Conservation (phyloP, 176 grass and related monocot species). For the Avena sativa region DNA sequence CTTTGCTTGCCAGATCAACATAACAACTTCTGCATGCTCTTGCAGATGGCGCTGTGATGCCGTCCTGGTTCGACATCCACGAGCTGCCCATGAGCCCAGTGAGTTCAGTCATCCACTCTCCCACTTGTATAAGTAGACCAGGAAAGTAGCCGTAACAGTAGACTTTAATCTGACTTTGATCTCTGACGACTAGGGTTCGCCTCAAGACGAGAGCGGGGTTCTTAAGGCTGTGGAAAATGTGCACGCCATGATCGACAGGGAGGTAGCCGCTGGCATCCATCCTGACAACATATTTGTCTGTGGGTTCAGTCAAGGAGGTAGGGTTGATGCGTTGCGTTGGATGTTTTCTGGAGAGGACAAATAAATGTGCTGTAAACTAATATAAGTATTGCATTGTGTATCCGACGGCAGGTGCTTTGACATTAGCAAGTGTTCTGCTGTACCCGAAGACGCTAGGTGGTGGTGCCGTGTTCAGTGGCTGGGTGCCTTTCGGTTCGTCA, state of each 20-base stretch:
- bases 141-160: not conserved
- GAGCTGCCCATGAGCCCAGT: conserved; percentile 77
- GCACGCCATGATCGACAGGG: conserved; percentile 87
- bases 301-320: conserved; percentile 92
- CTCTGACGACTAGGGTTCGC: conserved; percentile 61
- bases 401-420: conserved; percentile 61
- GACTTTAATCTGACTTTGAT: conserved; percentile 12
- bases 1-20: not conserved
- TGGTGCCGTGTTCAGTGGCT: conserved; percentile 83
- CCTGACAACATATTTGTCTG: conserved; percentile 87
- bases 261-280: conserved; percentile 66
- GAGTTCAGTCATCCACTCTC: conserved; percentile 40
- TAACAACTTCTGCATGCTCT: not conserved
- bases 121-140: not conserved
- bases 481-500: conserved; percentile 85
- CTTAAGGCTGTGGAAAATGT: conserved; percentile 85
- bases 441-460: conserved; percentile 89
- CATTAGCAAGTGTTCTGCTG: conserved; percentile 85
- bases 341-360: not conserved
- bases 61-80: conserved; percentile 92
- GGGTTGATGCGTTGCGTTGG: not conserved
- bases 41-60: conserved; percentile 82
- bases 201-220: conserved; percentile 73
- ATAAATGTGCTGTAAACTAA: not conserved
- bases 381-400: not conserved